Conservation (phyloP, 768 basidiomycete genomes). For the Collybiopsis luxurians region DNA sequence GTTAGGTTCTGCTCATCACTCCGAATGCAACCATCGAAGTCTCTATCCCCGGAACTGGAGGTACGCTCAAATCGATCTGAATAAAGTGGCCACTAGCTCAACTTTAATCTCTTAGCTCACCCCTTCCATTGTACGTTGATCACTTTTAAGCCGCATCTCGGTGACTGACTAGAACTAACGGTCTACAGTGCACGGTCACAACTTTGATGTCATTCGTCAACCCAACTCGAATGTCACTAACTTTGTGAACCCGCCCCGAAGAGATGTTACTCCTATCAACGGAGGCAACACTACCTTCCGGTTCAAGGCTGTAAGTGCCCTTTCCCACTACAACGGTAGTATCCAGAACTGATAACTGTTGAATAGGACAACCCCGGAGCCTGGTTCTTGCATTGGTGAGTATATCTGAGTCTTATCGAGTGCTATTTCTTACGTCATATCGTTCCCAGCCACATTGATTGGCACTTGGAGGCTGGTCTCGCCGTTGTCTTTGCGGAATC, state of each 20-base stretch:
- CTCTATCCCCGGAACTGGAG: slow-evolving; percentile 42
- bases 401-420: not conserved
- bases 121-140: slow-evolving; percentile 27
- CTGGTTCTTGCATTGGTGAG: slow-evolving; percentile 48
- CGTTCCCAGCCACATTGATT: slow-evolving; percentile 9
- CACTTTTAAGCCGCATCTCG: not conserved
- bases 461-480: slow-evolving; percentile 15
- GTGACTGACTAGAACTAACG: not conserved
- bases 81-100: not conserved
- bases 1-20: slow-evolving; percentile 28
- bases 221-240: slow-evolving; percentile 21
- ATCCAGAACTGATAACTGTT: not conserved
- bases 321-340: not conserved
- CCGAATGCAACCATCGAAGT: slow-evolving; percentile 46
- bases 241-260: slow-evolving; percentile 27
- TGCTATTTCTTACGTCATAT: not conserved
- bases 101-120: slow-evolving; percentile 15
- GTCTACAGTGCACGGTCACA: slow-evolving; percentile 27
- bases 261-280: slow-evolving; percentile 26
- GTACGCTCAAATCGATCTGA: slow-evolving; percentile 8
- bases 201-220: slow-evolving; percentile 26
- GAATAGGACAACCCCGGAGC: slow-evolving; percentile 56
- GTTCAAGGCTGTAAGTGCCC: slow-evolving; percentile 17
- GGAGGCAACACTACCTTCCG: slow-evolving; percentile 35
- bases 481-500: slow-evolving; percentile 16